phyloP scores from a whole-genome alignment of 345 rosid species.

The Carallia brachiata region DNA sequence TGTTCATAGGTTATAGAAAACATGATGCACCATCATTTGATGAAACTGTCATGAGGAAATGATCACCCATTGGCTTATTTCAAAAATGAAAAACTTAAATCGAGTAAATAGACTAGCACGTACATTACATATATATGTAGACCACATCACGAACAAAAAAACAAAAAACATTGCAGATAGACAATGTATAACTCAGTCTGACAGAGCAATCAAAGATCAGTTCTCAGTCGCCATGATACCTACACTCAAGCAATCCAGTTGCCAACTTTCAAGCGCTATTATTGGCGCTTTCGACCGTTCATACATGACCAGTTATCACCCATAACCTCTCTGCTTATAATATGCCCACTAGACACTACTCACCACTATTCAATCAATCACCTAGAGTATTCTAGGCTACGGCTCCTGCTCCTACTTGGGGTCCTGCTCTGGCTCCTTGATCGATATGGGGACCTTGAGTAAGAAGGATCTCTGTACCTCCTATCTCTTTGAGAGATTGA shows the following conservation, averaged over 20 bases:
- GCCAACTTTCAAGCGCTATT: background rate
- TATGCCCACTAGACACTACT: conserved; percentile 24
- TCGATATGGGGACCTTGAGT: conserved; percentile 49
- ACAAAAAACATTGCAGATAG: no score
- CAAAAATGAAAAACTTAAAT: no score
- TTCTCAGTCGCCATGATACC: background rate
- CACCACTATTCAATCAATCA: conserved; percentile 12
- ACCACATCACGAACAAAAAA: background rate
- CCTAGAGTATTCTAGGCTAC: conserved; percentile 32
- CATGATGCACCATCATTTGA: no score
- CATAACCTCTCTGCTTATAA: background rate
- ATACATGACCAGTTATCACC: background rate
- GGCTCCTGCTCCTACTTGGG: conserved; percentile 36
- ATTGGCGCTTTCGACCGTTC: conserved; percentile 10
- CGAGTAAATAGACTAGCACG: no score
- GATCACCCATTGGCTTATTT: no score
- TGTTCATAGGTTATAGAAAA: no score
- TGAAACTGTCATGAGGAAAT: no score
- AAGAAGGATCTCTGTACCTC: conserved; percentile 48
- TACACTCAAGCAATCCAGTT: conserved; percentile 10
- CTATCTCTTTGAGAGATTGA: conserved; percentile 62
- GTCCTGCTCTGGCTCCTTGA: conserved; percentile 49
- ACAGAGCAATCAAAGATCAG: background rate
- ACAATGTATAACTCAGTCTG: background rate
- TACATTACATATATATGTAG: conserved; percentile 9